Conservation (phyloP, 129 eudicot genomes). For the Helianthus tuberosus region DNA sequence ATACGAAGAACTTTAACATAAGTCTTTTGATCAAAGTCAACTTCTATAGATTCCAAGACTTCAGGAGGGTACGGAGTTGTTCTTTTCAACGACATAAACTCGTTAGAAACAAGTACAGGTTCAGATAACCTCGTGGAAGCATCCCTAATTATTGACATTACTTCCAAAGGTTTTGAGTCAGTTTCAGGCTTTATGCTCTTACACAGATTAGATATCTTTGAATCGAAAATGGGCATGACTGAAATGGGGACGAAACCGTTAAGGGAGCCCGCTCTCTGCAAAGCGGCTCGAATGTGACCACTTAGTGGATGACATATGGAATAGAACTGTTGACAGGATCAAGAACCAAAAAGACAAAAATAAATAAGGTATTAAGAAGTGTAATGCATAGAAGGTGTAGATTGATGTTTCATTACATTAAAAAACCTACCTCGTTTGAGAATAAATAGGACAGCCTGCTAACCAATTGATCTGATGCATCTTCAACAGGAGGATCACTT, state of each 20-base stretch:
- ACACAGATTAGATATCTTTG: constrained; percentile 70
- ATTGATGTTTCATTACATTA: constrained; percentile 4
- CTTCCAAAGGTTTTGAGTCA: constrained; percentile 57
- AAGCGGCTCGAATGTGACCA: constrained; percentile 82
- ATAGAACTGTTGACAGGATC: constrained; percentile 51
- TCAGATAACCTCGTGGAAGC: constrained; percentile 56
- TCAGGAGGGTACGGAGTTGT: constrained; percentile 59
- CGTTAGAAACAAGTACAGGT: constrained; percentile 44
- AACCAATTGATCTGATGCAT: constrained; percentile 76
- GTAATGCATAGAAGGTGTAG: neutral
- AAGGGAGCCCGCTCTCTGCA: constrained; percentile 64
- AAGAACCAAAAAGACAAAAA: constrained; percentile 29
- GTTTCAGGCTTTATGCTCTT: constrained; percentile 63
- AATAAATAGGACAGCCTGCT: constrained; percentile 70
- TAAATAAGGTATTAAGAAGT: neutral
- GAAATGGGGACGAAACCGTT: constrained; percentile 71
- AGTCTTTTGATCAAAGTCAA: constrained; percentile 33
- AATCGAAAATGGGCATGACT: constrained; percentile 54
- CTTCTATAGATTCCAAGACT: constrained; percentile 43
- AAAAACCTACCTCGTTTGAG: constrained; percentile 63
- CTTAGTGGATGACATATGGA: constrained; percentile 70
- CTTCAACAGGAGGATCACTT: constrained; percentile 58
- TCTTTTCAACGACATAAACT: constrained; percentile 62
- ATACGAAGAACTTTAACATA: constrained; percentile 49
- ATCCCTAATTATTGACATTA: constrained; percentile 43